phyloP scores from a whole-genome alignment of 2,329 filamentous ascomycete species.

The Trichoderma koningii region DNA sequence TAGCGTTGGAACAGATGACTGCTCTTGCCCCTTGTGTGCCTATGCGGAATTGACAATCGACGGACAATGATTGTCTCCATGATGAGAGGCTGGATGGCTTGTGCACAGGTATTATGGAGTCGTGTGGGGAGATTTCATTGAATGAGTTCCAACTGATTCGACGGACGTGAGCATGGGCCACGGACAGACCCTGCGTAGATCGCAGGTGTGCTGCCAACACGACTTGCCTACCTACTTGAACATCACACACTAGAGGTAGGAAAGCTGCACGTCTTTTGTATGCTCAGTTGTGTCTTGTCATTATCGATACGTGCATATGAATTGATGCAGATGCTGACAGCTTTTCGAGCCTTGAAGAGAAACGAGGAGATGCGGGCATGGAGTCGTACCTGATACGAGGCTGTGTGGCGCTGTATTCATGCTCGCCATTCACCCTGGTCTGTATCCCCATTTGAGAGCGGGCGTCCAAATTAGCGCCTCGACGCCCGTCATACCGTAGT shows the following conservation, averaged over 20 bases:
- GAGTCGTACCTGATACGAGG: too few relatives aligned
- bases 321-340: background rate
- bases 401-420: too few relatives aligned
- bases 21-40: background rate
- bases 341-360: background rate
- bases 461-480: too few relatives aligned
- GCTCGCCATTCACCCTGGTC: too few relatives aligned
- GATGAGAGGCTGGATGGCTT: background rate
- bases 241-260: background rate
- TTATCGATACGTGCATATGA: background rate
- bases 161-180: background rate
- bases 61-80: too few relatives aligned
- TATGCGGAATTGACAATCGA: too few relatives aligned
- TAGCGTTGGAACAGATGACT: slow-evolving; percentile 6
- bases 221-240: too few relatives aligned
- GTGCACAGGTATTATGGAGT: background rate
- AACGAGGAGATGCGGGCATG: too few relatives aligned
- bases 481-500: too few relatives aligned
- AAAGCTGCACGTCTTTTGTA: background rate
- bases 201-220: background rate
- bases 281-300: slow-evolving; percentile 8
- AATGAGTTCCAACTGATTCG: background rate
- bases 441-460: too few relatives aligned
- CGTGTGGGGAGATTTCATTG: slow-evolving; percentile 10
- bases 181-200: slow-evolving; percentile 9